Percentiles rank a stretch among this genome's conserved stretches.
Evolutionary conservation across 345 rosid species (phyloP).

Genomic region (Hibiscus mutabilis): DNA sequence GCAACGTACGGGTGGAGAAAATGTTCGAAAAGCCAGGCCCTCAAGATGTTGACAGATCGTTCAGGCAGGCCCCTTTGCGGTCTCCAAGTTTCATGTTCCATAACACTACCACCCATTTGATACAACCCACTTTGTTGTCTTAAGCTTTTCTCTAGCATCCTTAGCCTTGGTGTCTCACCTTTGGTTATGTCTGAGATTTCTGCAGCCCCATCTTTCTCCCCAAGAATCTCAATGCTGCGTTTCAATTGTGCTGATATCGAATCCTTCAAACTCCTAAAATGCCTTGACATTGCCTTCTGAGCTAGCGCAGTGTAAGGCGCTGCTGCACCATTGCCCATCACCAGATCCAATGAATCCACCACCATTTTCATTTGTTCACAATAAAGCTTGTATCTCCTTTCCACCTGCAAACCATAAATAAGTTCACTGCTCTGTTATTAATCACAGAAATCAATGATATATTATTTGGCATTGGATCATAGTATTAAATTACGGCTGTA

Average conservation of each 20-base stretch:
- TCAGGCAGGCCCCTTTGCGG: slow-evolving; percentile 94
- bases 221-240: slow-evolving; percentile 67
- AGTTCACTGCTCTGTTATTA: not conserved
- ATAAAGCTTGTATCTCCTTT: slow-evolving; percentile 80
- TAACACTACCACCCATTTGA: slow-evolving; percentile 66
- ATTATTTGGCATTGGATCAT: slow-evolving; percentile 9
- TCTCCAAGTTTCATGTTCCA: slow-evolving; percentile 97
- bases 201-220: slow-evolving; percentile 62
- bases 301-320: slow-evolving; percentile 89
- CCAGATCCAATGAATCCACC: slow-evolving; percentile 85
- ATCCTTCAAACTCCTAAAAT: slow-evolving; percentile 83
- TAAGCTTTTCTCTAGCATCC: slow-evolving; percentile 69
- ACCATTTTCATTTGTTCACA: slow-evolving; percentile 97
- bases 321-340: slow-evolving; percentile 85
- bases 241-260: slow-evolving; percentile 63
- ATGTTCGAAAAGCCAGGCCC: slow-evolving; percentile 99
- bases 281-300: slow-evolving; percentile 96
- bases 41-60: slow-evolving; percentile 79
- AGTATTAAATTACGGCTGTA: too few relatives aligned
- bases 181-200: slow-evolving; percentile 49
- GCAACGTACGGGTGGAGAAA: slow-evolving; percentile 93
- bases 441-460: not conserved
- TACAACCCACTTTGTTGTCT: slow-evolving; percentile 85
- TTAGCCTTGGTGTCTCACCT: slow-evolving; percentile 89
- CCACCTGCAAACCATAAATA: slow-evolving; percentile 53